Evolutionary conservation across 257 asterid species (phyloP), one percentile per base, ranked within the genome.

Genomic region (Solanum appendiculatum): DNA sequence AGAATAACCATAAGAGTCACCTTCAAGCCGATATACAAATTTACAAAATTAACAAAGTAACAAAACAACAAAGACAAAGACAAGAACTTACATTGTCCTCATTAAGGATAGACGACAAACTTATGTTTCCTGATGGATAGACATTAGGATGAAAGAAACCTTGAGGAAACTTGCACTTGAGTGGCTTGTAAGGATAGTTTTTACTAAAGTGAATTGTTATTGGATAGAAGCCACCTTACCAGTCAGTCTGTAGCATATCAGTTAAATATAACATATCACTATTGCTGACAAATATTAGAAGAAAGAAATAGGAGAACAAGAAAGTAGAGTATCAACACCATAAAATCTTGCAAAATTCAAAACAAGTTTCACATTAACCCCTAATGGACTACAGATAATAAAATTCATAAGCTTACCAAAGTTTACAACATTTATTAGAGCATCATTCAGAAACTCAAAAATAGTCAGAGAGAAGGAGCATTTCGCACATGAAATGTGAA

Each of bases 81-180:
- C n/a, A n/a, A n/a, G 18, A 77, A 92, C 98, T 95, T 88, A 96
- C 98, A 74, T 92, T 93, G 85, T 94, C 97, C 90, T 96, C 98
- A 27, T 94, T 94, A 85, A 96, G 98, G 90, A 95, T 95, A 39
- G 98, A 95, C 3, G 36, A 2, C 46, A 95, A 91, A 51, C 98
- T 93, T 40, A 96, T 97, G 10, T 97, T 95, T 88, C 99, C 98
- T 70, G 98, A 96, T 66, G 98, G 98, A 90, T 94, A 94, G 3
- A 94, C 95, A 56, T 96, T 96, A 40, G 98, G 99, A 85, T 95
- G 99, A 90, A 96, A 95, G 89, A 95, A 95, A 7, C 96, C 96
- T 78, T 27, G 92, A 18, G 96, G 98, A 80, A 95, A 96, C 90
- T 93, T 95, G 91, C 98, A 96, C 86, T 94, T 94, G 1, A 97